A percentile compares a stretch with the other conserved stretches of the same genome.
phyloP scores from a whole-genome alignment of 805 yeast genomes.

The Kodamaea sagamina region DNA sequence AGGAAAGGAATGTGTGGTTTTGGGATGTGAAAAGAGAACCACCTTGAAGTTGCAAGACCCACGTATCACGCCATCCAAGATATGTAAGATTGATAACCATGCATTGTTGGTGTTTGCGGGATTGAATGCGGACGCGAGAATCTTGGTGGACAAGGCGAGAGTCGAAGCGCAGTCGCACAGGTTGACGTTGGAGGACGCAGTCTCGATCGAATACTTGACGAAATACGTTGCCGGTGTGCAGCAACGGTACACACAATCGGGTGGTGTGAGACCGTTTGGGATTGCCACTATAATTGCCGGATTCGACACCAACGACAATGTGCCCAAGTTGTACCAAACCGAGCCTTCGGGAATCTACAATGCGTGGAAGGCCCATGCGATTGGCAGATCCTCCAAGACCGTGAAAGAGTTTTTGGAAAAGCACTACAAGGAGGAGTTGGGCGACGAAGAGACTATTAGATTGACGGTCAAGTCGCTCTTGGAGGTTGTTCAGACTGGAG shows the following conservation, averaged over 20 bases:
- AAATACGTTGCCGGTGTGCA: constrained; percentile 97
- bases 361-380: constrained; percentile 97
- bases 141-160: constrained; percentile 91
- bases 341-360: constrained; percentile 97
- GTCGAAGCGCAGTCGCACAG: constrained; percentile 95
- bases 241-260: constrained; percentile 94
- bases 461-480: constrained; percentile 83
- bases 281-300: constrained; percentile 95
- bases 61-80: constrained; percentile 92
- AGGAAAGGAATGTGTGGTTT: constrained; percentile 83
- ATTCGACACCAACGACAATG: constrained; percentile 80
- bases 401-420: constrained; percentile 94
- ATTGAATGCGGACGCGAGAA: constrained; percentile 96
- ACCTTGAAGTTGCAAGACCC: constrained; percentile 95
- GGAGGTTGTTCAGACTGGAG: constrained; percentile 98
- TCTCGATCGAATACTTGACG: constrained; percentile 86
- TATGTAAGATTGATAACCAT: constrained; percentile 88
- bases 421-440: constrained; percentile 65
- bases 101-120: constrained; percentile 95
- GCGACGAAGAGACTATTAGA: constrained; percentile 70
- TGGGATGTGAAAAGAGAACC: constrained; percentile 96
- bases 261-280: constrained; percentile 98
- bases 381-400: constrained; percentile 92
- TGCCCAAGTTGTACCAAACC: constrained; percentile 86
- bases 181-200: constrained; percentile 93